phyloP scores from a whole-genome alignment of 2,329 filamentous ascomycete genomes.

The Colletotrichum costaricense region DNA sequence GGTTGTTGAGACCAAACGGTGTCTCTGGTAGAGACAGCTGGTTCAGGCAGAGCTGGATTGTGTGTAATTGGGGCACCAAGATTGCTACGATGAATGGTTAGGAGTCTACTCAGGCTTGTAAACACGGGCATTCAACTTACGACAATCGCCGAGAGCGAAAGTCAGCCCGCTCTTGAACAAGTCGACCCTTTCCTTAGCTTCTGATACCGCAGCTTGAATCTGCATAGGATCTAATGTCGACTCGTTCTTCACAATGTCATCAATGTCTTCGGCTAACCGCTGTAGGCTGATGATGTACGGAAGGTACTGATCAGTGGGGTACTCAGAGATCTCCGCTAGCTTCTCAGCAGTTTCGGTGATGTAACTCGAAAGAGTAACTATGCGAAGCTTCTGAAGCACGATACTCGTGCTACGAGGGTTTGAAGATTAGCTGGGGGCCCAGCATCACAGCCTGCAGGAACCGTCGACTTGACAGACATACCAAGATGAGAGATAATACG shows the following conservation, averaged over 20 bases:
- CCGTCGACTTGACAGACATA: slow-evolving; percentile 19
- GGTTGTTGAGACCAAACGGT: slow-evolving; percentile 41
- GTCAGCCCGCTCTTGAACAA: slow-evolving; percentile 40
- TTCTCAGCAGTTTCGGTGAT: slow-evolving; percentile 41
- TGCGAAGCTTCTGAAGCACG: slow-evolving; percentile 45
- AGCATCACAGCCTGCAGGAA: no score
- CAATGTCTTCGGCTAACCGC: slow-evolving; percentile 44
- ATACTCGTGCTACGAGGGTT: slow-evolving; percentile 40
- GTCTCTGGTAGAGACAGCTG: slow-evolving; percentile 42
- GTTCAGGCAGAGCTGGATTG: slow-evolving; percentile 44
- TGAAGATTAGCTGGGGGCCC: not conserved
- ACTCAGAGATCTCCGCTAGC: slow-evolving; percentile 30
- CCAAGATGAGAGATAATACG: slow-evolving; percentile 47
- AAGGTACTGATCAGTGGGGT: slow-evolving; percentile 42
- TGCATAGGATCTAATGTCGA: slow-evolving; percentile 26
- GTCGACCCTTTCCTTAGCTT: slow-evolving; percentile 21
- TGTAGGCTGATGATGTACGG: slow-evolving; percentile 45
- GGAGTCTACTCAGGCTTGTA: rapidly evolving
- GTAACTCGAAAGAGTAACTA: slow-evolving; percentile 42
- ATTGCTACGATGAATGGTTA: slow-evolving; percentile 37
- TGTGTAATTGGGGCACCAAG: slow-evolving; percentile 42
- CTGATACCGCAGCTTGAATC: slow-evolving; percentile 27
- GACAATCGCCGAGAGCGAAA: slow-evolving; percentile 45
- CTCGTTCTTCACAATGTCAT: slow-evolving; percentile 40
- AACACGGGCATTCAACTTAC: slow-evolving; percentile 35